phyloP scores from a whole-genome alignment of 2,329 filamentous ascomycete species.

The Epichloe bromicola region DNA sequence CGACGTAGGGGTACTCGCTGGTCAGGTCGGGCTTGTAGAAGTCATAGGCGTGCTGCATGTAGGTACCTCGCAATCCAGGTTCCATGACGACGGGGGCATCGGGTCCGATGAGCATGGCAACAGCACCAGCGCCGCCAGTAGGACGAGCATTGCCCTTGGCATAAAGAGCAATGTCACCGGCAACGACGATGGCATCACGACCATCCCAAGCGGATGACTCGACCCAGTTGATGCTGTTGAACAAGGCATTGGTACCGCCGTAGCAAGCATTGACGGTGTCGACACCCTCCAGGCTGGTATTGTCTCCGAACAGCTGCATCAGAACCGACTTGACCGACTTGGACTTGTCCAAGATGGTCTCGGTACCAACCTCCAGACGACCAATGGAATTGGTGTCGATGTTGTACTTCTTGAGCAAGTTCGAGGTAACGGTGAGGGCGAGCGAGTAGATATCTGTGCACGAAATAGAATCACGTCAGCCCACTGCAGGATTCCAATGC shows the following conservation, averaged over 20 bases:
- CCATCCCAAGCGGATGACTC: conserved; percentile 83
- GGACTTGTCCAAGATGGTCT: conserved; percentile 79
- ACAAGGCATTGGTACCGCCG: conserved; percentile 71
- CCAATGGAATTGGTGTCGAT: conserved; percentile 68
- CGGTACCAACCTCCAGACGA: conserved; percentile 72
- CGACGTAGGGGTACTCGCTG: conserved; percentile 77
- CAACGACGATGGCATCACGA: conserved; percentile 65
- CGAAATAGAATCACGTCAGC: conserved; percentile 4
- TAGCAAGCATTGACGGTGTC: conserved; percentile 81
- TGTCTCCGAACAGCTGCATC: conserved; percentile 76
- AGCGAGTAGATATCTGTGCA: conserved; percentile 73
- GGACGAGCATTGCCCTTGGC: conserved; percentile 73
- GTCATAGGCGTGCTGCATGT: conserved; percentile 76
- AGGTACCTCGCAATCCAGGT: conserved; percentile 65
- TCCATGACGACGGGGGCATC: conserved; percentile 66
- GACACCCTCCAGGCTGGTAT: conserved; percentile 73
- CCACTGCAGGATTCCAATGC: neutral
- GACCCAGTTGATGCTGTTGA: conserved; percentile 76
- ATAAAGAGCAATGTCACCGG: conserved; percentile 75
- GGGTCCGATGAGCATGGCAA: conserved; percentile 68
- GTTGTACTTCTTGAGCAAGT: conserved; percentile 70
- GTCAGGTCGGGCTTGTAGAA: conserved; percentile 85
- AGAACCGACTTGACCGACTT: conserved; percentile 83
- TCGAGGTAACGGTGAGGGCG: conserved; percentile 63
- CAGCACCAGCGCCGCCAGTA: conserved; percentile 66